Evolutionary conservation across 2,329 filamentous ascomycete species (phyloP).

Genomic region (Ascochyta koolunga): DNA sequence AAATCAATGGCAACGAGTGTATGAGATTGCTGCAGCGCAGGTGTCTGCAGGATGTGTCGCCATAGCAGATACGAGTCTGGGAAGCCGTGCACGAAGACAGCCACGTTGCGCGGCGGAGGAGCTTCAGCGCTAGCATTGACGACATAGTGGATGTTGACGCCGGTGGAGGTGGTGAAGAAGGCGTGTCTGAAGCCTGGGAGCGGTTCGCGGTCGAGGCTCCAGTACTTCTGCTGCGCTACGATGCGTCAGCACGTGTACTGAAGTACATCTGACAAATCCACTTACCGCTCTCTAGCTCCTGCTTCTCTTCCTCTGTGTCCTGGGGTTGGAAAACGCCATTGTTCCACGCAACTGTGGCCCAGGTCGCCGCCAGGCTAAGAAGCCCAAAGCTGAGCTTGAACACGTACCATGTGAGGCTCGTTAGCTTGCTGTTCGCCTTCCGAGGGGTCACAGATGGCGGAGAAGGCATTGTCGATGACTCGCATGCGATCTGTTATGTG

Average conservation of each 20-base stretch:
- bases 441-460: conserved; percentile 3
- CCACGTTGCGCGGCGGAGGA: conserved; percentile 46
- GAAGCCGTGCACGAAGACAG: conserved; percentile 65
- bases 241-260: conserved; percentile 1
- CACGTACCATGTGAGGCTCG: conserved; percentile 29
- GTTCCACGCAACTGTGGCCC: conserved; percentile 28
- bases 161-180: conserved; percentile 57
- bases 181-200: conserved; percentile 56
- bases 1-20: conserved; percentile 62
- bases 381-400: conserved; percentile 44
- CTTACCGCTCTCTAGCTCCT: conserved; percentile 36
- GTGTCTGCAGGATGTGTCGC: conserved; percentile 55
- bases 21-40: conserved; percentile 43
- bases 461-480: conserved; percentile 7
- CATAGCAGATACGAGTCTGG: conserved; percentile 65
- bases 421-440: conserved; percentile 12
- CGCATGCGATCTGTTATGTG: neutral
- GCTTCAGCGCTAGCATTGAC: conserved; percentile 38
- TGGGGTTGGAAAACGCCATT: conserved; percentile 38
- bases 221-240: conserved; percentile 59
- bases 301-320: conserved; percentile 35
- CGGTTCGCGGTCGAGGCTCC: conserved; percentile 58
- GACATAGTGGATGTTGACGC: conserved; percentile 62
- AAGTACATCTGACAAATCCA: neutral
- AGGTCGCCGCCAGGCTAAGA: conserved; percentile 30